Percentiles rank a stretch among this genome's conserved stretches.
phyloP scores from a whole-genome alignment of 2,329 filamentous ascomycete species.

The Aspergillus flavus region DNA sequence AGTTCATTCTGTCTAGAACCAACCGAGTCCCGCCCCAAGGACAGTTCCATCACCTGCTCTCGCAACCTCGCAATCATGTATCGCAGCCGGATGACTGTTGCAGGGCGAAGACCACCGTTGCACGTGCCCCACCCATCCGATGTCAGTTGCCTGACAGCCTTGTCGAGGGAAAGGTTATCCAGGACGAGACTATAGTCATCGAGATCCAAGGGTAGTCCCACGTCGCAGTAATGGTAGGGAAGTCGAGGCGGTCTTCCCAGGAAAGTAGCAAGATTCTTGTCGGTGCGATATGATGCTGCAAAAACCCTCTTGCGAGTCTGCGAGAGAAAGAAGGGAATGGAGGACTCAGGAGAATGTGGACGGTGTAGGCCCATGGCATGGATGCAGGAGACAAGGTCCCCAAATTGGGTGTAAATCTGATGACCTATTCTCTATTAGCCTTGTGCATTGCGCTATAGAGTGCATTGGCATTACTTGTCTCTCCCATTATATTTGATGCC shows the following conservation, averaged over 20 bases:
- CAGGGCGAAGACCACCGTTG: conserved; percentile 18
- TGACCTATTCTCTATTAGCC: conserved; percentile 5
- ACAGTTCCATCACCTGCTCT: conserved; percentile 27
- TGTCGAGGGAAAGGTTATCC: conserved; percentile 9
- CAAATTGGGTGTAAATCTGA: conserved; percentile 8
- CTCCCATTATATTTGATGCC: conserved; percentile 3
- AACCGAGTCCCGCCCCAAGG: conserved; percentile 12
- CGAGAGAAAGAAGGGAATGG: conserved; percentile 4
- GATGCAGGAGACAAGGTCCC: conserved; percentile 5
- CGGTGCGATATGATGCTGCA: conserved; percentile 5
- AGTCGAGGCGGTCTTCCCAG: conserved; percentile 11
- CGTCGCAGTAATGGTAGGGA: conserved; percentile 8
- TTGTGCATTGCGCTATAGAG: background rate
- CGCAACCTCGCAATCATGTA: conserved; percentile 24
- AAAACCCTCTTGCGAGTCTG: conserved; percentile 9
- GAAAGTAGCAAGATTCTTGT: conserved; percentile 11
- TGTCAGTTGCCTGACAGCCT: conserved; percentile 18
- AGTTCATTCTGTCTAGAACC: background rate
- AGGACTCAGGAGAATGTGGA: background rate
- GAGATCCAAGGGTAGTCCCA: conserved; percentile 5
- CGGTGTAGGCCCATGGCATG: conserved; percentile 4
- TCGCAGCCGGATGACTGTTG: conserved; percentile 24
- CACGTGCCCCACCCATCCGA: conserved; percentile 23
- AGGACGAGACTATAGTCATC: conserved; percentile 8
- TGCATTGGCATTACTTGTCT: conserved; percentile 2